phyloP scores from a whole-genome alignment of 2,329 filamentous ascomycete genomes.

The Pestalotiopsis fici region DNA sequence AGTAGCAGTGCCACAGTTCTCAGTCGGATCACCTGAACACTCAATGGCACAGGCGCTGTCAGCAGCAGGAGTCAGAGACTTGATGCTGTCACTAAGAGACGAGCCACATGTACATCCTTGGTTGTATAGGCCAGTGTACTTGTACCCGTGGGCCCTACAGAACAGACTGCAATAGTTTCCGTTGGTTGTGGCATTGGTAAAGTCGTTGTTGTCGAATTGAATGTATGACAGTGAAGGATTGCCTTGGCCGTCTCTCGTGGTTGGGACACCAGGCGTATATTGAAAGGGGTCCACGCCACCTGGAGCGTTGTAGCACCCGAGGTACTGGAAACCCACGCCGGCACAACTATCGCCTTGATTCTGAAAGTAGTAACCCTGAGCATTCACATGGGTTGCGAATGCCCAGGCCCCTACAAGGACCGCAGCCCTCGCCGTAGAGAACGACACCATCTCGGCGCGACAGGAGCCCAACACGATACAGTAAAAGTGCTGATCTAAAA shows the following conservation, averaged over 20 bases:
- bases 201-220: conserved; percentile 18
- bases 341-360: conserved; percentile 10
- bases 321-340: conserved; percentile 13
- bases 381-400: conserved; percentile 16
- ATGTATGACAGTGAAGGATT: conserved; percentile 20
- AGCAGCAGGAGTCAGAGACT: background rate
- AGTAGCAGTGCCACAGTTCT: conserved; percentile 25
- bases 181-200: conserved; percentile 25
- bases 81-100: conserved; percentile 12
- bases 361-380: conserved; percentile 18
- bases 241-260: conserved; percentile 3
- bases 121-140: conserved; percentile 20
- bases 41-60: conserved; percentile 8
- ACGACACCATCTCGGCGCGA: conserved; percentile 20
- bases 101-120: conserved; percentile 25
- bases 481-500: conserved; percentile 4
- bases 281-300: conserved; percentile 18
- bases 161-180: conserved; percentile 22
- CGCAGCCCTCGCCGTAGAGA: conserved; percentile 14
- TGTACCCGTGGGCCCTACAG: conserved; percentile 28
- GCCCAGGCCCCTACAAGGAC: conserved; percentile 19
- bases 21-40: conserved; percentile 24
- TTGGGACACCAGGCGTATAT: conserved; percentile 2
- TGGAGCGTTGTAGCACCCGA: conserved; percentile 16
- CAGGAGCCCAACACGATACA: background rate